These are phyloP conservation scores for Monilinia fructigena DNA, from an alignment of 2,329 filamentous ascomycete genomes.

Conservation along the genomic window DNA sequence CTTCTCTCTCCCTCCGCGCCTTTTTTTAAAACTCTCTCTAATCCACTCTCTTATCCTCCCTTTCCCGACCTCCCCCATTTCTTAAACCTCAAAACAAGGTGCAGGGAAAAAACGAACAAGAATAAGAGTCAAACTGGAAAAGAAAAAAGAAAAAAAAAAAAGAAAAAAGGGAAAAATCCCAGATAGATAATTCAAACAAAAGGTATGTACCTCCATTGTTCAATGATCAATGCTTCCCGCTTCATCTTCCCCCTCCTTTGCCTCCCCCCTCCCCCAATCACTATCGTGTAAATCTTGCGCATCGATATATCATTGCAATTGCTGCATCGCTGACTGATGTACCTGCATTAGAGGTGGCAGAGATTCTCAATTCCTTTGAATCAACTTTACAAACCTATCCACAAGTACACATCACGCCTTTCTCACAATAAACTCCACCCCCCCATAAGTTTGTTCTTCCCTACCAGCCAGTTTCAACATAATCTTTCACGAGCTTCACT, in stretches of 20 bases:
- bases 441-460: conserved; percentile 8
- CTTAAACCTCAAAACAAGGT: conserved; percentile 28
- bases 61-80: conserved; percentile 35
- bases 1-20: conserved; percentile 26
- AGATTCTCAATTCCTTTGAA: conserved; percentile 35
- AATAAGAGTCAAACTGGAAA: too few relatives aligned
- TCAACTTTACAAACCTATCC: conserved; percentile 24
- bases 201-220: conserved; percentile 32
- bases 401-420: conserved; percentile 26
- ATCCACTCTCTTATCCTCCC: conserved; percentile 38
- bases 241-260: conserved; percentile 25
- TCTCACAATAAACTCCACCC: conserved; percentile 21
- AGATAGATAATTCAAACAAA: conserved; percentile 20
- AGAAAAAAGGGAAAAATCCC: not conserved
- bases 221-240: conserved; percentile 31
- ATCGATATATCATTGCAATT: conserved; percentile 33
- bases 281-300: conserved; percentile 15
- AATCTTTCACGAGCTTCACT: conserved; percentile 35
- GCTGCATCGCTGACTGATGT: conserved; percentile 40
- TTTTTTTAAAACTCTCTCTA: conserved; percentile 30
- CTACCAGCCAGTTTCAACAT: conserved; percentile 22
- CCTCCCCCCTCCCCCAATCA: conserved; percentile 20
- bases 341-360: conserved; percentile 42
- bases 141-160: conserved; percentile 6
- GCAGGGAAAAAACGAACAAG: conserved; percentile 24